These are phyloP conservation scores for Psidium guajava DNA, from an alignment of 345 rosid species.

Conservation along the genomic window DNA sequence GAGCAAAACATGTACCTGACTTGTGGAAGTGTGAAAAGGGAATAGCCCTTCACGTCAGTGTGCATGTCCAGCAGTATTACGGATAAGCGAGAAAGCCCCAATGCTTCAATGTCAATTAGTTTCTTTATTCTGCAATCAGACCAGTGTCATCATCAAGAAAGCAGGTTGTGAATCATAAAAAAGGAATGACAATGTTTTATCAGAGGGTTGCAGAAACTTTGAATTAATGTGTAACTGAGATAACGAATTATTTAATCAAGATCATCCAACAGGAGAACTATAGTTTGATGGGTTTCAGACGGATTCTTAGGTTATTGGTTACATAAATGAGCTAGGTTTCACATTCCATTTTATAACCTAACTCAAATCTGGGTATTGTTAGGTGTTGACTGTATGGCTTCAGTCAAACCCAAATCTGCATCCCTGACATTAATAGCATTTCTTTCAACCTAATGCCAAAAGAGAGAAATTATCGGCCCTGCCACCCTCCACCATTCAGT, in stretches of 20 bases:
- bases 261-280: not conserved
- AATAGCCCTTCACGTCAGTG: constrained; percentile 66
- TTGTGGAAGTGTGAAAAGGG: constrained; percentile 78
- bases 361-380: not conserved
- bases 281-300: not conserved
- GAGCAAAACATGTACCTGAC: constrained; percentile 40
- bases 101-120: constrained; percentile 62
- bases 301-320: not conserved
- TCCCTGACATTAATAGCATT: not conserved
- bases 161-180: not conserved
- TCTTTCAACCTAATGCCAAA: not conserved
- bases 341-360: not conserved
- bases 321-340: not conserved
- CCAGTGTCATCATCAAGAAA: not conserved
- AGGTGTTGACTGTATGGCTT: not conserved
- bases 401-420: not conserved
- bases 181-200: not conserved
- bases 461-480: not conserved
- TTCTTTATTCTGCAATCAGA: constrained; percentile 49
- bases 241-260: not conserved
- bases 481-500: not conserved
- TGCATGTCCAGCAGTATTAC: constrained; percentile 56
- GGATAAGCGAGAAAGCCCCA: constrained; percentile 64
- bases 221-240: not conserved
- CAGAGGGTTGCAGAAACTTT: not conserved